Evolutionary conservation across 495 filamentous ascomycete species (phyloP).

Genomic region (Wilcoxina mikolae): DNA sequence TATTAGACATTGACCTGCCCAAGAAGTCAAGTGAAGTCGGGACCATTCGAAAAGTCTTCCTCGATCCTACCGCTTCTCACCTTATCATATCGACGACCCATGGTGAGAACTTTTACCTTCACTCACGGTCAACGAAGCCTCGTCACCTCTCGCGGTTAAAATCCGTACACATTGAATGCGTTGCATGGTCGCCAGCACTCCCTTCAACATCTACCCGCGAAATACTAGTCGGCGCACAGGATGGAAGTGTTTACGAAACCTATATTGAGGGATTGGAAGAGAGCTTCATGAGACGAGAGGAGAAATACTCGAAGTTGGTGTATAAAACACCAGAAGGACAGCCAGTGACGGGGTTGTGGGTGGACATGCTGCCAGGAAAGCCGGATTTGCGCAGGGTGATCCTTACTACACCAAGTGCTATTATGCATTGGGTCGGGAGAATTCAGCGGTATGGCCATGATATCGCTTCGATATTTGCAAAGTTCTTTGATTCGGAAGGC

Average conservation of each 20-base stretch:
- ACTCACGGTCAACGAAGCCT: slow-evolving; percentile 80
- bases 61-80: slow-evolving; percentile 92
- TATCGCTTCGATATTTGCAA: slow-evolving; percentile 64
- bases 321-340: slow-evolving; percentile 64
- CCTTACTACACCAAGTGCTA: slow-evolving; percentile 54
- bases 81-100: slow-evolving; percentile 78
- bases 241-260: slow-evolving; percentile 90
- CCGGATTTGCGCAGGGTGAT: slow-evolving; percentile 60
- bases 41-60: slow-evolving; percentile 84
- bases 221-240: slow-evolving; percentile 80
- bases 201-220: slow-evolving; percentile 89
- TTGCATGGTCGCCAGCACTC: slow-evolving; percentile 95
- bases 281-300: slow-evolving; percentile 76
- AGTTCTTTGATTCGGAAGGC: slow-evolving; percentile 68
- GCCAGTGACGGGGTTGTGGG: slow-evolving; percentile 65
- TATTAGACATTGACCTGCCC: slow-evolving; percentile 82
- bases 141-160: slow-evolving; percentile 69
- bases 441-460: slow-evolving; percentile 58
- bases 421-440: slow-evolving; percentile 67
- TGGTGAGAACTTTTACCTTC: slow-evolving; percentile 94
- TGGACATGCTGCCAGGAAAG: slow-evolving; percentile 48
- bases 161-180: slow-evolving; percentile 68
- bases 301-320: slow-evolving; percentile 71
- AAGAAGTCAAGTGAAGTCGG: slow-evolving; percentile 79
- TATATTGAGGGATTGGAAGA: slow-evolving; percentile 87